A percentile compares a stretch with the other conserved stretches of the same genome.
Evolutionary conservation across 345 rosid genomes (phyloP).

Genomic region (Anacardium occidentale): DNA sequence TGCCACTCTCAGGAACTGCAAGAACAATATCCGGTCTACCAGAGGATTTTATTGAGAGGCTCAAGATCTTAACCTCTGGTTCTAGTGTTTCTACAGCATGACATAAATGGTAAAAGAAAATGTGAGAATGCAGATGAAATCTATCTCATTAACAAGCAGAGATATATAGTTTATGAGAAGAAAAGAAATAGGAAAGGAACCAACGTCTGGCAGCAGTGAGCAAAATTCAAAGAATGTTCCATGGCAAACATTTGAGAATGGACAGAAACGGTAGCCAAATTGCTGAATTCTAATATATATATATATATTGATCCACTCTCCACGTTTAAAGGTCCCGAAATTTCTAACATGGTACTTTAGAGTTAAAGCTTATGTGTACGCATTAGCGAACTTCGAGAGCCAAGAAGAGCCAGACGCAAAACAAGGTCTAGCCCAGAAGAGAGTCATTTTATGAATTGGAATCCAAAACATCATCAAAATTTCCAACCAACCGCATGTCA

Average conservation of each 20-base stretch:
- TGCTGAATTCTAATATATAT: neutral
- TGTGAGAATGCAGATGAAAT: constrained; percentile 1
- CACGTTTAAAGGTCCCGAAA: too few species aligned
- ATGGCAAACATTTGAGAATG: neutral
- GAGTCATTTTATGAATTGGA: too few species aligned
- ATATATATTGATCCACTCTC: too few species aligned
- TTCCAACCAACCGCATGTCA: too few species aligned
- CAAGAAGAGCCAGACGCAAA: too few species aligned
- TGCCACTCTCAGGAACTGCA: constrained; percentile 57
- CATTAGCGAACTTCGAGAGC: too few species aligned
- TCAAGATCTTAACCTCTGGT: constrained; percentile 77
- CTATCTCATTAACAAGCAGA: neutral
- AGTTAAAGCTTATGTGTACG: too few species aligned
- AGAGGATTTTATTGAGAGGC: constrained; percentile 62
- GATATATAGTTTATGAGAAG: neutral
- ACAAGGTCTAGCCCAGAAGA: too few species aligned
- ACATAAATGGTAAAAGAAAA: constrained; percentile 19
- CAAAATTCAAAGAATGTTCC: neutral
- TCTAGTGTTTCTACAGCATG: constrained; percentile 61
- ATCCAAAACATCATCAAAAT: too few species aligned
- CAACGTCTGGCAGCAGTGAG: neutral
- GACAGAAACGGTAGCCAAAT: too few species aligned
- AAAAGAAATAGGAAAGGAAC: neutral
- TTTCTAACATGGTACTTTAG: too few species aligned
- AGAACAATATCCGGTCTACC: constrained; percentile 77